Percentiles rank a stretch among this genome's conserved stretches.
phyloP scores from a whole-genome alignment of 1,139 yeast species.

The Geotrichum europaeum region DNA sequence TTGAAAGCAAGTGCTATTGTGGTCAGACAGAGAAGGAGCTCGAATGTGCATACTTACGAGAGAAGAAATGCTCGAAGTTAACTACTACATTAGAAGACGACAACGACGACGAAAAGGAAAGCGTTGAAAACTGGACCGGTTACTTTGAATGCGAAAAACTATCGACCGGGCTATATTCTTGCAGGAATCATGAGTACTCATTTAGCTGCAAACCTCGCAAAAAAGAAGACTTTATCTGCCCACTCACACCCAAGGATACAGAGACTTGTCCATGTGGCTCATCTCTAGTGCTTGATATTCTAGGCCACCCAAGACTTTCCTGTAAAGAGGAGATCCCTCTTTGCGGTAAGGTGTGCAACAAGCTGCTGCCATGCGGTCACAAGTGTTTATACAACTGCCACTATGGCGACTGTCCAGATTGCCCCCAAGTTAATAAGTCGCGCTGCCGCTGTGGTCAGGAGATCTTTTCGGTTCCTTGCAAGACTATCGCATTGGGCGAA shows the following conservation, averaged over 20 bases:
- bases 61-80: not conserved
- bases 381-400: slow-evolving; percentile 67
- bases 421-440: slow-evolving; percentile 42
- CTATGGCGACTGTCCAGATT: slow-evolving; percentile 65
- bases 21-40: slow-evolving; percentile 42
- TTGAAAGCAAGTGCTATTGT: slow-evolving; percentile 62
- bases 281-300: slow-evolving; percentile 36
- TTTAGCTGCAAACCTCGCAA: slow-evolving; percentile 54
- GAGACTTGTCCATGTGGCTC: slow-evolving; percentile 78
- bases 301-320: slow-evolving; percentile 44
- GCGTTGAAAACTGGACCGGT: slow-evolving; percentile 50
- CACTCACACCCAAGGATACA: slow-evolving; percentile 52
- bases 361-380: slow-evolving; percentile 64
- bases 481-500: slow-evolving; percentile 45
- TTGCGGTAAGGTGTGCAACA: slow-evolving; percentile 62
- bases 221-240: slow-evolving; percentile 46
- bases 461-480: slow-evolving; percentile 57
- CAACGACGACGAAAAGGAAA: slow-evolving; percentile 12
- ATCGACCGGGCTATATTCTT: slow-evolving; percentile 51
- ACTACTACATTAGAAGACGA: not conserved
- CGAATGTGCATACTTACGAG: slow-evolving; percentile 24
- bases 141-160: slow-evolving; percentile 51
- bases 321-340: slow-evolving; percentile 73
- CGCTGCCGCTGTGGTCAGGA: slow-evolving; percentile 50
- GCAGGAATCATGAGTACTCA: slow-evolving; percentile 60